Conservation (phyloP, 106 monocot species). For the Allium sativum region DNA sequence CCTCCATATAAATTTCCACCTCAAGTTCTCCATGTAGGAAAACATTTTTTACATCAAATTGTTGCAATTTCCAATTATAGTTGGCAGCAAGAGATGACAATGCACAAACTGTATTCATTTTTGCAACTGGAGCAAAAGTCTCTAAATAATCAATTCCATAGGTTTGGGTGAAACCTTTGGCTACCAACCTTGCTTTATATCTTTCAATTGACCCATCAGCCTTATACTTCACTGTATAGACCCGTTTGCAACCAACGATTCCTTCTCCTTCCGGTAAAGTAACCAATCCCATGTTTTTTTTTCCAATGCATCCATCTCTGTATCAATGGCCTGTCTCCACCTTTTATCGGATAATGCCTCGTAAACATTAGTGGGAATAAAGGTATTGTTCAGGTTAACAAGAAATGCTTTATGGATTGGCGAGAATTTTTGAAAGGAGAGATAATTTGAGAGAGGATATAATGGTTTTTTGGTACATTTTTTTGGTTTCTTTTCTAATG, state of each 20-base stretch:
- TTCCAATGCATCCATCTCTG: conserved; percentile 5
- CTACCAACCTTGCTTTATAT: not conserved
- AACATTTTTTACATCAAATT: not conserved
- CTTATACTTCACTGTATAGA: not conserved
- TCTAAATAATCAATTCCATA: not conserved
- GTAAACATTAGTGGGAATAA: not conserved
- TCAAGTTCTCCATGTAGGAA: not conserved
- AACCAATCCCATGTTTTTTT: not conserved
- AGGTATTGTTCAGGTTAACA: not conserved
- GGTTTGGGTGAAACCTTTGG: not conserved
- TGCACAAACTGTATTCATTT: conserved; percentile 1
- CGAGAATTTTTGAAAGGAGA: not conserved
- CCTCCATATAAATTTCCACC: conserved; percentile 5
- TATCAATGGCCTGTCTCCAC: not conserved
- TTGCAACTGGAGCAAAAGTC: not conserved
- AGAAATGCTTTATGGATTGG: not conserved
- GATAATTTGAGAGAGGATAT: not conserved
- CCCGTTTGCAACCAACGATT: conserved; percentile 1
- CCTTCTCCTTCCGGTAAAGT: not conserved
- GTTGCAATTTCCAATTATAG: not conserved
- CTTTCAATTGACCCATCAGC: not conserved
- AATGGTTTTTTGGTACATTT: too few relatives aligned
- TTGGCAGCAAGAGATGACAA: conserved; percentile 1
- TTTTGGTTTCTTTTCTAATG: conserved; percentile 2
- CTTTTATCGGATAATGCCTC: not conserved